Percentiles rank a stretch among this genome's conserved stretches.
phyloP scores from a whole-genome alignment of 108 stramenopile species.

The Aurantiochytrium sp. region DNA sequence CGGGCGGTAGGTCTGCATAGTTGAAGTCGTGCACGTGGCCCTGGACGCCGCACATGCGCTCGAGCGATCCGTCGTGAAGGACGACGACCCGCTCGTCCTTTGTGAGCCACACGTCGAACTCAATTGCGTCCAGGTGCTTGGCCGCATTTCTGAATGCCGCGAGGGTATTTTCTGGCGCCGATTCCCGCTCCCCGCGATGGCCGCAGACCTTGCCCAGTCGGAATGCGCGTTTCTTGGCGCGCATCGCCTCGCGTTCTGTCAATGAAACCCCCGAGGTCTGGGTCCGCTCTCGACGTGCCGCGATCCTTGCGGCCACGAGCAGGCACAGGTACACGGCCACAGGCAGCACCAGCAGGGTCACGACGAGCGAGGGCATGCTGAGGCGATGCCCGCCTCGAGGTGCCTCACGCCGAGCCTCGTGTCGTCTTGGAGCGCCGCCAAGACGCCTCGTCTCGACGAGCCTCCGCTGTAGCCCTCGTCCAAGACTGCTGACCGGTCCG shows the following conservation, averaged over 20 bases:
- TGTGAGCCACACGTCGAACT: constrained; percentile 42
- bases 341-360: background rate
- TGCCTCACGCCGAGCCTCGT: too few relatives aligned
- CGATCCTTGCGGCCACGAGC: background rate
- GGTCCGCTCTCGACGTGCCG: background rate
- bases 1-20: constrained; percentile 16
- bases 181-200: constrained; percentile 2
- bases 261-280: too few relatives aligned
- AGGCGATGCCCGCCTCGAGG: background rate
- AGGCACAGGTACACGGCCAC: background rate
- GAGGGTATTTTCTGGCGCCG: background rate
- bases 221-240: background rate
- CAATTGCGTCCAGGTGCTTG: constrained; percentile 19
- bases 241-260: too few relatives aligned
- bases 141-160: background rate
- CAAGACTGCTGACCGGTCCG: too few relatives aligned
- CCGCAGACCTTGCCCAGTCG: background rate
- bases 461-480: too few relatives aligned
- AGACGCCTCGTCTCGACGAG: too few relatives aligned
- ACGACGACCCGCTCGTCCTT: constrained; percentile 38
- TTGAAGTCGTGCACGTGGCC: background rate
- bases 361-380: background rate
- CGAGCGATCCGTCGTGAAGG: constrained; percentile 33
- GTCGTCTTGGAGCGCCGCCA: too few relatives aligned
- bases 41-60: constrained; percentile 35